Evolutionary conservation across 2,329 filamentous ascomycete genomes (phyloP).

Genomic region (Colletotrichum eremochloae): DNA sequence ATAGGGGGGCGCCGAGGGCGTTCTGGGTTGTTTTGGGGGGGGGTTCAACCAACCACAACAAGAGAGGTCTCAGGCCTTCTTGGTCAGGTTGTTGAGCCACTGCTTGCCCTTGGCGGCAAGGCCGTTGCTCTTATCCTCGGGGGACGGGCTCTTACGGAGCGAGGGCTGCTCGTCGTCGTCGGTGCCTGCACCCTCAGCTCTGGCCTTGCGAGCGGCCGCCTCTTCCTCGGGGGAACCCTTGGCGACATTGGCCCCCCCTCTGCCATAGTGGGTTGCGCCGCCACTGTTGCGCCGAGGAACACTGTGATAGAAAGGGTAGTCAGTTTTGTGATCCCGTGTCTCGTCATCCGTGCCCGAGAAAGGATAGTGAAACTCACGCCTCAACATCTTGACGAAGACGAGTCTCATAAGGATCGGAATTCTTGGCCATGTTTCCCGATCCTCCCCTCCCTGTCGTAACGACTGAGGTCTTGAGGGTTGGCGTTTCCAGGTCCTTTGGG

Average conservation of each 20-base stretch:
- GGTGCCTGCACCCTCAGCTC: conserved; percentile 48
- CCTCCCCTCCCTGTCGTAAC: conserved; percentile 94
- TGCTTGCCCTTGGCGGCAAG: conserved; percentile 62
- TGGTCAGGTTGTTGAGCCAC: conserved; percentile 64
- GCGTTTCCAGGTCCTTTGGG: conserved; percentile 80
- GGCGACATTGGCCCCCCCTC: conserved; percentile 81
- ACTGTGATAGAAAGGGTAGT: conserved; percentile 51
- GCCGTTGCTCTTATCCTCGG: conserved; percentile 44
- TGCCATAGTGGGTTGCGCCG: conserved; percentile 76
- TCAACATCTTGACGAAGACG: conserved; percentile 87
- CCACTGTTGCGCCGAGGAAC: conserved; percentile 68
- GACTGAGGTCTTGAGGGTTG: conserved; percentile 83
- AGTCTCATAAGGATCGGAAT: conserved; percentile 79
- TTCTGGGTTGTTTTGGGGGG: neutral
- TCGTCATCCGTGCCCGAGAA: neutral
- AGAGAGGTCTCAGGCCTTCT: conserved; percentile 56
- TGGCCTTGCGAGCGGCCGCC: conserved; percentile 47
- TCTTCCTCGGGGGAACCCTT: conserved; percentile 60
- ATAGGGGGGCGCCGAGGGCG: neutral
- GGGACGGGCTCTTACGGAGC: conserved; percentile 42
- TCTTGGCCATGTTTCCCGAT: conserved; percentile 86
- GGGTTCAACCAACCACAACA: neutral
- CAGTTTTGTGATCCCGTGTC: conserved; percentile 13
- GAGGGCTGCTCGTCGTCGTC: conserved; percentile 48
- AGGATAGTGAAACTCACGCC: conserved; percentile 63